Evolutionary conservation across 106 monocot species (phyloP).

Genomic region (Dendrobium catenatum): DNA sequence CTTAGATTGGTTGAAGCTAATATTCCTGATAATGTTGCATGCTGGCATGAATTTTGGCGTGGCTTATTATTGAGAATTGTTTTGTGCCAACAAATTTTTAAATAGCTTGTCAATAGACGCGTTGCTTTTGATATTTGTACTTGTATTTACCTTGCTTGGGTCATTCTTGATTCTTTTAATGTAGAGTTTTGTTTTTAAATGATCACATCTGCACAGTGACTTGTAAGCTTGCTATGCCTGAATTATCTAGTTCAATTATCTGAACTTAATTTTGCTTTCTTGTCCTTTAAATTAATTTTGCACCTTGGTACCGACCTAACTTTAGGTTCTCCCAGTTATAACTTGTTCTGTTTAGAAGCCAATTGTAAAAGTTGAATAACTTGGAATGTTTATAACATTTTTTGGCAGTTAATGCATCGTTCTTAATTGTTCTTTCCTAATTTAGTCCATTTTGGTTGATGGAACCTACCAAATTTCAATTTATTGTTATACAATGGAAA

Average conservation of each 20-base stretch:
- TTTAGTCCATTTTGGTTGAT: not conserved
- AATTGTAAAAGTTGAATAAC: not conserved
- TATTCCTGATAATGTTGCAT: not conserved
- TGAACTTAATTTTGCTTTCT: too few species aligned
- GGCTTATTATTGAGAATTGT: not conserved
- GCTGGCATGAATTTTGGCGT: not conserved
- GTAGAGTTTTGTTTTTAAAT: not conserved
- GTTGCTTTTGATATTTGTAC: not conserved
- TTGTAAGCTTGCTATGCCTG: too few species aligned
- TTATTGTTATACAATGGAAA: not conserved
- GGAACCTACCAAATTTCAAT: not conserved
- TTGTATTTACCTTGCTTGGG: not conserved
- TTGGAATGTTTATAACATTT: not conserved
- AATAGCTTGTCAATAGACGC: not conserved
- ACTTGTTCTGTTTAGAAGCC: not conserved
- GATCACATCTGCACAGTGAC: not conserved
- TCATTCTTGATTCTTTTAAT: not conserved
- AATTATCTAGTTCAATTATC: too few species aligned
- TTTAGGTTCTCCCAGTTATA: not conserved
- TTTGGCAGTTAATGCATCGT: not conserved
- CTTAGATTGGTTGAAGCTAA: not conserved
- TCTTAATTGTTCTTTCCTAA: not conserved
- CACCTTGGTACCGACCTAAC: too few species aligned
- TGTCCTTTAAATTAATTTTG: too few species aligned
- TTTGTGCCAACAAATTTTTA: not conserved